Evolutionary conservation across 2,329 filamentous ascomycete species (phyloP).

Genomic region (Pyrenophora graminea): DNA sequence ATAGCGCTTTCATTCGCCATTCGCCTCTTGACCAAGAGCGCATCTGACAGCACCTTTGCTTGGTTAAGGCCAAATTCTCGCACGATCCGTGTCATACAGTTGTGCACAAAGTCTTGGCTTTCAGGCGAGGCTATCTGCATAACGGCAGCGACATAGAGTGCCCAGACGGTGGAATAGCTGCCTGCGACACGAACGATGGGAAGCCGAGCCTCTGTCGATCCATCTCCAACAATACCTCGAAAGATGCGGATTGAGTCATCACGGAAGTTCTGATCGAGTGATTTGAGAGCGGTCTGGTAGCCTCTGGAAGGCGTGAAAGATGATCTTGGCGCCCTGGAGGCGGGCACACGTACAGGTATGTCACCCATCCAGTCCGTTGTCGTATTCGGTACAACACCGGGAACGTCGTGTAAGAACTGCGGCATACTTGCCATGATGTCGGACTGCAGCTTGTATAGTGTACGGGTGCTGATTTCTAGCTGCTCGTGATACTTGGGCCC

Average conservation of each 20-base stretch:
- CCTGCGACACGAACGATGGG: slow-evolving; percentile 40
- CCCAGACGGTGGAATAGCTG: slow-evolving; percentile 39
- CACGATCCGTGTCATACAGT: slow-evolving; percentile 66
- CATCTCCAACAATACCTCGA: slow-evolving; percentile 1
- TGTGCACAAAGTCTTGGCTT: slow-evolving; percentile 30
- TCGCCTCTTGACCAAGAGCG: slow-evolving; percentile 26
- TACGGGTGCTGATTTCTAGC: slow-evolving; percentile 28
- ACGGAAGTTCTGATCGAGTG: slow-evolving; percentile 33
- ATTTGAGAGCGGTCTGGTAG: slow-evolving; percentile 3
- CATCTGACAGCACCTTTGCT: slow-evolving; percentile 32
- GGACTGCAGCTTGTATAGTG: slow-evolving; percentile 32
- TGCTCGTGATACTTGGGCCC: slow-evolving; percentile 24
- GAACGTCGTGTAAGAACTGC: slow-evolving; percentile 41
- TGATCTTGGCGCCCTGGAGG: neutral
- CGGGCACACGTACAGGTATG: neutral
- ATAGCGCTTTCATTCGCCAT: slow-evolving; percentile 9
- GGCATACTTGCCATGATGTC: slow-evolving; percentile 44
- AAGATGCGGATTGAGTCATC: neutral
- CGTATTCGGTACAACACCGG: slow-evolving; percentile 17
- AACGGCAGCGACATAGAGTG: slow-evolving; percentile 38
- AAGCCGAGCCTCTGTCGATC: slow-evolving; percentile 21
- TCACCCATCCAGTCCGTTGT: neutral
- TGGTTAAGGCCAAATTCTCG: slow-evolving; percentile 47
- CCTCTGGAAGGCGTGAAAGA: neutral
- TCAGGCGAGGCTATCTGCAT: slow-evolving; percentile 31